These are phyloP conservation scores for Pythium biforme DNA, from an alignment of 352 stramenopile genomes.

Conservation along the genomic window DNA sequence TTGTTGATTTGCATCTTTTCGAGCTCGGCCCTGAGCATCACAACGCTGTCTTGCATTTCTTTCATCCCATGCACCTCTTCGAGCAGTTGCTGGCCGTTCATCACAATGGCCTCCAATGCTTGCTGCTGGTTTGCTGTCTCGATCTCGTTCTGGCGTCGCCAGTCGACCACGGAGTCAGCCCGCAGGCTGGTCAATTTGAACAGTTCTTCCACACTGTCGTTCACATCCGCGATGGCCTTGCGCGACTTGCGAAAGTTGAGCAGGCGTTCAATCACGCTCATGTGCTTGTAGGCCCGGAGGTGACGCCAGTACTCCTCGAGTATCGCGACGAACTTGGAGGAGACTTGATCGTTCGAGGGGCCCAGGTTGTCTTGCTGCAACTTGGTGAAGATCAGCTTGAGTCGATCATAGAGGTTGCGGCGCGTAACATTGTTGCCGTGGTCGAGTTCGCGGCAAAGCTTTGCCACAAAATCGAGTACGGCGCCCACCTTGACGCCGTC, in stretches of 20 bases:
- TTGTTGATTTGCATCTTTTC: neutral
- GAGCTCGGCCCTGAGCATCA: constrained; percentile 2
- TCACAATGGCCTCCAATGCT: neutral
- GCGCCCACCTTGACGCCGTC: too few species aligned
- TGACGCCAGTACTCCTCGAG: neutral
- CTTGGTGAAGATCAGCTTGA: neutral
- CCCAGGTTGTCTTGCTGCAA: neutral
- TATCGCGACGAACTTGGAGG: neutral
- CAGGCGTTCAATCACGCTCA: neutral
- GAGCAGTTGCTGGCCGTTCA: neutral
- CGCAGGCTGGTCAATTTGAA: neutral
- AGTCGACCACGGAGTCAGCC: neutral
- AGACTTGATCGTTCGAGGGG: neutral
- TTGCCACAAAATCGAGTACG: neutral
- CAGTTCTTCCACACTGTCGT: neutral
- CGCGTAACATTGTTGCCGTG: neutral
- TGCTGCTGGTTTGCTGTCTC: neutral
- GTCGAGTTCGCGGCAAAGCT: neutral
- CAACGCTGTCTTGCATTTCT: neutral
- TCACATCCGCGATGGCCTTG: neutral
- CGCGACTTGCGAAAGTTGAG: constrained; percentile 1
- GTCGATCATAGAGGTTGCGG: neutral
- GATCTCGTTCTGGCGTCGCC: neutral
- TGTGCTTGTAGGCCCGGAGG: neutral
- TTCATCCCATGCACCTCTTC: neutral